Evolutionary conservation across 2,329 filamentous ascomycete species (phyloP), one percentile per base, ranked within the genome.

Genomic region (Botrytis porri): DNA sequence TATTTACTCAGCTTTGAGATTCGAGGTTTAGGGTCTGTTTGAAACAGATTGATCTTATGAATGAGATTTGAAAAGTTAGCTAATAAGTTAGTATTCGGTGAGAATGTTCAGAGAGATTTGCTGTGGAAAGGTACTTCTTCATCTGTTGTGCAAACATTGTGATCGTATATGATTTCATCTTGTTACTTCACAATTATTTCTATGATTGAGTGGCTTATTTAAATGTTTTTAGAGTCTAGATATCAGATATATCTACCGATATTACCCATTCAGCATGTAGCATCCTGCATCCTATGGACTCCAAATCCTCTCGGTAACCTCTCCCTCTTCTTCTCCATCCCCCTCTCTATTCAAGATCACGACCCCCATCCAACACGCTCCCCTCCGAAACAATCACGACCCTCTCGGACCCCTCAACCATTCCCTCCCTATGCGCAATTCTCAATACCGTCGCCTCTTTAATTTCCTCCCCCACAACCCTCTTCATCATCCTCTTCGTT

Each of bases 331-430:
- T n/a, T 39, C 41, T 51, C 22, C 9, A n/a, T 0, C 51, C 51
- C 25, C 51, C n/a, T 54, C n/a, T 54, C 20, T 89, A 84, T 90
- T 94, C 0, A n/a, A n/a, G n/a, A n/a, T n/a, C 95, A 95, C 78
- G 96, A 90, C 22, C 90, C 95, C 80, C 98, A 83, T 98, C 95
- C 16, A 95, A 54, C 51, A 54, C 51, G 6, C 12, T 29, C 25
- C 51, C 25, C 12, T 54, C 14, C 6, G 51, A 12, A 54, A 54
- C 16, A 54, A 54, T 94, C n/a, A 98, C 85, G 32, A 98, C 95
- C 84, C 96, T 97, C 84, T 98, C 95, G 80, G 98, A 98, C 81
- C 98, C 95, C 48, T 95, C 94, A 82, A 98, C 97, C 0, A 95
- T 98, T 81, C 97, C 93, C 76, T 98, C 85, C 32, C 95, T 89